Base-by-base conservation (phyloP, 805 yeast species). In the Metschnikowia henanensis region DNA sequence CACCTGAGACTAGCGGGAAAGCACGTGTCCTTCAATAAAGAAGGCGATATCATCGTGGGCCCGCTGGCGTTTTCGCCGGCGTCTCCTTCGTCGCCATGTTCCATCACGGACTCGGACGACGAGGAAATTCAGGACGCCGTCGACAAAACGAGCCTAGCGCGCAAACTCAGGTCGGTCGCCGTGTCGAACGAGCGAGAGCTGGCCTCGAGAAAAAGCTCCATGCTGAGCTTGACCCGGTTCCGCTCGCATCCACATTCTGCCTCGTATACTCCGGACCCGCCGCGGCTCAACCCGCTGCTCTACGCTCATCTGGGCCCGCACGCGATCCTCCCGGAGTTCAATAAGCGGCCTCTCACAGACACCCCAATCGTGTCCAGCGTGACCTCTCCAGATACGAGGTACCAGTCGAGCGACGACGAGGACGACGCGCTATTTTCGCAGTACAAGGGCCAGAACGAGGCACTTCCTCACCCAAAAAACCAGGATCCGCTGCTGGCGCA, bases 271-370 rank as follows among this genome's bases (percentile, higher is more conserved):
- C 50, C 51, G 6, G 53, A 50, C n/a, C 28, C 50, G 7, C 49
- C 35, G 34, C 46, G 48, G 41, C 49, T 37, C 15, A 55, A 46
- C n/a, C 29, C 46, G 9, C 44, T 41, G 40, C 39, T 38, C 37
- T 46, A 39, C 39, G 42, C 47, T 8, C 51, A 35, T 10, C 47
- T 33, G 35, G 38, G 40, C 31, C 46, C 53, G n/a, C 48, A 45
- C 25, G 22, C 50, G 13, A 49, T 51, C 30, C 60, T 75, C 34
- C 85, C 87, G 0, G 80, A 70, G 43, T 85, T 85, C 64, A 81
- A 84, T 57, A 81, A 79, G 60, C 68, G 90, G 35, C 94, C 94
- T 0, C 65, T 81, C 41, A 81, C 84, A 33, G 94, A 85, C 56
- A 85, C 94, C 0, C 94, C 94, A 0, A 73, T 82, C 1, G 76